Evolutionary conservation across 2,329 filamentous ascomycete genomes (phyloP).

Genomic region (Epichloe bromicola): DNA sequence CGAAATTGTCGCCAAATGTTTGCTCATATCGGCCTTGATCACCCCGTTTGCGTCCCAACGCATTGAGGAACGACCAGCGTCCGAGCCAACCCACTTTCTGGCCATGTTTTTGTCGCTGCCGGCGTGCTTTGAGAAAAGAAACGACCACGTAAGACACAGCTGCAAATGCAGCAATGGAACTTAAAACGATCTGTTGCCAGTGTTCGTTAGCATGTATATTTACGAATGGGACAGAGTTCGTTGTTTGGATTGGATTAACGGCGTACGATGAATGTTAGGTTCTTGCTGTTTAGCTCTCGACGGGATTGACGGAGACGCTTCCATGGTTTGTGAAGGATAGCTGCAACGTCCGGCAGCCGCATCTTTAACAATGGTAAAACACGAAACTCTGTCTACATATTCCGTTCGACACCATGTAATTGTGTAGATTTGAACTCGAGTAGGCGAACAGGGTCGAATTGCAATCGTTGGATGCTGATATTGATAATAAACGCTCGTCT

Average conservation of each 20-base stretch:
- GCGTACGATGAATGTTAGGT: constrained; percentile 8
- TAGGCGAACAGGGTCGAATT: neutral
- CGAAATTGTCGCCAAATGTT: constrained; percentile 18
- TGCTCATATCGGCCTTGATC: constrained; percentile 17
- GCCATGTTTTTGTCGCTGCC: neutral
- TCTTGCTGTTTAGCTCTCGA: constrained; percentile 3
- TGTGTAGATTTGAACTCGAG: neutral
- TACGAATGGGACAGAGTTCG: neutral
- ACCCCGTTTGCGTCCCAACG: constrained; percentile 9
- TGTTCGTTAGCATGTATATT: neutral
- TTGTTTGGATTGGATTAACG: neutral
- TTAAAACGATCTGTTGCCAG: constrained; percentile 1
- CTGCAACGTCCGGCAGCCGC: neutral
- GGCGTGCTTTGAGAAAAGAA: neutral
- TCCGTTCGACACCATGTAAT: neutral
- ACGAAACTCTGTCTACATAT: neutral
- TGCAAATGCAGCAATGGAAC: neutral
- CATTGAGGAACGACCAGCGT: neutral
- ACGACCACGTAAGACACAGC: neutral
- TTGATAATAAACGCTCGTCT: too few species aligned
- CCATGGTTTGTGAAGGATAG: neutral
- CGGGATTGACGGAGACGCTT: neutral
- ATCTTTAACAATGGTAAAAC: neutral
- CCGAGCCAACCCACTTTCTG: neutral
- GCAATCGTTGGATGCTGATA: neutral